These are phyloP conservation scores for Colletotrichum musae DNA, from an alignment of 2,329 filamentous ascomycete species.

Conservation along the genomic window DNA sequence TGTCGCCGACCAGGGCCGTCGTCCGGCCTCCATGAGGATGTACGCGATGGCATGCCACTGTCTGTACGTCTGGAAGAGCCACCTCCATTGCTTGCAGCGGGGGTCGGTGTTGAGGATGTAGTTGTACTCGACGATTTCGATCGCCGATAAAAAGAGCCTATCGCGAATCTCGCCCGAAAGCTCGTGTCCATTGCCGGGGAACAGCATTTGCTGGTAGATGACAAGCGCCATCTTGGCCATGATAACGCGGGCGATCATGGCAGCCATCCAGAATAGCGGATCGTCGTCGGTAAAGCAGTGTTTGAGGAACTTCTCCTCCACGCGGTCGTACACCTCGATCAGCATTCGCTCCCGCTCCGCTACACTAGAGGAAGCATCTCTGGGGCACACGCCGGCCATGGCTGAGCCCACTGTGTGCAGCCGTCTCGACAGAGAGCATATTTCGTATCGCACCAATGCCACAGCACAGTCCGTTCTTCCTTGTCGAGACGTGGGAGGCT, in stretches of 20 bases:
- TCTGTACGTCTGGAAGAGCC: slow-evolving; percentile 66
- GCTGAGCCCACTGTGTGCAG: slow-evolving; percentile 53
- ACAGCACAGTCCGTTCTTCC: slow-evolving; percentile 69
- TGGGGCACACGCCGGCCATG: slow-evolving; percentile 50
- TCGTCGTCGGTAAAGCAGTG: slow-evolving; percentile 61
- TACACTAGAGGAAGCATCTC: slow-evolving; percentile 48
- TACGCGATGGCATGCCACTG: slow-evolving; percentile 68
- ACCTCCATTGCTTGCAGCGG: slow-evolving; percentile 61
- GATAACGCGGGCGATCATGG: slow-evolving; percentile 78
- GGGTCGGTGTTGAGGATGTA: slow-evolving; percentile 75
- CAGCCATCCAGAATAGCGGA: slow-evolving; percentile 77
- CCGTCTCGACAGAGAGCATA: slow-evolving; percentile 57
- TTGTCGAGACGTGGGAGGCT: slow-evolving; percentile 61
- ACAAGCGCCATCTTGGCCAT: slow-evolving; percentile 85
- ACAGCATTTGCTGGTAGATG: slow-evolving; percentile 81
- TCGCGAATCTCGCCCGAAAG: slow-evolving; percentile 75
- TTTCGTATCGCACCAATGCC: slow-evolving; percentile 65
- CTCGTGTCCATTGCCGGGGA: slow-evolving; percentile 68
- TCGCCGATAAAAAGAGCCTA: slow-evolving; percentile 78
- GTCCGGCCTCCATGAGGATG: slow-evolving; percentile 61
- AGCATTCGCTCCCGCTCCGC: slow-evolving; percentile 61
- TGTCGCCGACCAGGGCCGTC: slow-evolving; percentile 64
- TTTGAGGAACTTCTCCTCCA: slow-evolving; percentile 69
- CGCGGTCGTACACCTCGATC: slow-evolving; percentile 65
- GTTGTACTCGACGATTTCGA: slow-evolving; percentile 81